Conservation (phyloP, 257 asterid genomes). For the Agastache rugosa region DNA sequence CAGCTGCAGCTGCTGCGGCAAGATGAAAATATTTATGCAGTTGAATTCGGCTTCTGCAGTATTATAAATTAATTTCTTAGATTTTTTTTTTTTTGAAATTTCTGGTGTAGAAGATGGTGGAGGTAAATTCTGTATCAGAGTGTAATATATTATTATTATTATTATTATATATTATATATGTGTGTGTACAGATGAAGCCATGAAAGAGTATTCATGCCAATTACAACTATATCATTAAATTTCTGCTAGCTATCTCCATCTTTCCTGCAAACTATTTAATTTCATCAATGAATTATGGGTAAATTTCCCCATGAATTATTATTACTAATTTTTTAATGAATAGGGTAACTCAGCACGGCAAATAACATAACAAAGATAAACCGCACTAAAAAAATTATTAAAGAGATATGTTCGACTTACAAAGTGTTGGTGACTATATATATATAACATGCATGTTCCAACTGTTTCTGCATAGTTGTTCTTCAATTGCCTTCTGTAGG, state of each 20-base stretch:
- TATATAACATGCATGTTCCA: too few species aligned
- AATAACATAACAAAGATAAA: too few species aligned
- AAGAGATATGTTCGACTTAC: too few species aligned
- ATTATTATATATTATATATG: not conserved
- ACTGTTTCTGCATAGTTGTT: too few species aligned
- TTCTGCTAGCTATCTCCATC: not conserved
- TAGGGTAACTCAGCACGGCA: too few species aligned
- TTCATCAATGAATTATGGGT: not conserved
- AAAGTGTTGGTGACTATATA: too few species aligned
- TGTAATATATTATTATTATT: not conserved
- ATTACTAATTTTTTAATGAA: too few species aligned
- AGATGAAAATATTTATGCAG: not conserved
- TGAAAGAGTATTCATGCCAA: constrained; percentile 13
- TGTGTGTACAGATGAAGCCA: constrained; percentile 25
- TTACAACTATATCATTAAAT: not conserved
- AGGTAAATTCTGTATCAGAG: not conserved
- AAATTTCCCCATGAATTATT: too few species aligned
- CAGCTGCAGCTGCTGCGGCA: not conserved
- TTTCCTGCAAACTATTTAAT: not conserved
- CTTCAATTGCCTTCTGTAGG: too few species aligned
- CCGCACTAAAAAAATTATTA: too few species aligned
- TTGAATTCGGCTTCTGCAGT: not conserved
- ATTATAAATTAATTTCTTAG: not conserved
- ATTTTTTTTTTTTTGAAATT: not conserved
- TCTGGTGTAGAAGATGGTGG: not conserved